A percentile compares a stretch with the other conserved stretches of the same genome.
phyloP scores from a whole-genome alignment of 2,329 filamentous ascomycete genomes.

The Penicillium digitatum region DNA sequence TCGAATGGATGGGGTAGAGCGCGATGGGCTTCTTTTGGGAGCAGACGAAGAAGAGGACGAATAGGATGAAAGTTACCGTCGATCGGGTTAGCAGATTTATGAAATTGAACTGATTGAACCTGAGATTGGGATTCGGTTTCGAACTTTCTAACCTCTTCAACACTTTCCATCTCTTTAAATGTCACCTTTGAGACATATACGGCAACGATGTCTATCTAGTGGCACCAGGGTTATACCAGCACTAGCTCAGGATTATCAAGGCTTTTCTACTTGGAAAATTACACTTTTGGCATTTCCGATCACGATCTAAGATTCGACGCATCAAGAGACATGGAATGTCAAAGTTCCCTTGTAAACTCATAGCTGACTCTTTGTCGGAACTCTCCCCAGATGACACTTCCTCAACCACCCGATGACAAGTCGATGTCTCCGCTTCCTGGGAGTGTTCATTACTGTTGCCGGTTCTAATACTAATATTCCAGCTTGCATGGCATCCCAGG shows the following conservation, averaged over 20 bases:
- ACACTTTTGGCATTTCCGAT: constrained; percentile 1
- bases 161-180: background rate
- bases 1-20: constrained; percentile 22
- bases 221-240: background rate
- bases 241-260: background rate
- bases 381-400: background rate
- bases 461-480: constrained; percentile 77
- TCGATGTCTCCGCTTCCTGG: constrained; percentile 61
- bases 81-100: background rate
- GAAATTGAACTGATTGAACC: background rate
- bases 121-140: too few species aligned
- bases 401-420: background rate
- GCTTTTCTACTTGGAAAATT: background rate
- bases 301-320: background rate
- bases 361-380: background rate
- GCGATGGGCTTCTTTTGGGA: constrained; percentile 25
- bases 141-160: background rate
- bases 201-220: background rate
- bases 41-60: constrained; percentile 16
- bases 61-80: background rate
- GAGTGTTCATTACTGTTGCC: constrained; percentile 70
- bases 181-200: background rate
- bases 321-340: background rate
- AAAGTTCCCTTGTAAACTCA: background rate
- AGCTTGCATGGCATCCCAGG: constrained; percentile 71